phyloP scores from a whole-genome alignment of 257 asterid genomes.

The Nicotiana paniculata region DNA sequence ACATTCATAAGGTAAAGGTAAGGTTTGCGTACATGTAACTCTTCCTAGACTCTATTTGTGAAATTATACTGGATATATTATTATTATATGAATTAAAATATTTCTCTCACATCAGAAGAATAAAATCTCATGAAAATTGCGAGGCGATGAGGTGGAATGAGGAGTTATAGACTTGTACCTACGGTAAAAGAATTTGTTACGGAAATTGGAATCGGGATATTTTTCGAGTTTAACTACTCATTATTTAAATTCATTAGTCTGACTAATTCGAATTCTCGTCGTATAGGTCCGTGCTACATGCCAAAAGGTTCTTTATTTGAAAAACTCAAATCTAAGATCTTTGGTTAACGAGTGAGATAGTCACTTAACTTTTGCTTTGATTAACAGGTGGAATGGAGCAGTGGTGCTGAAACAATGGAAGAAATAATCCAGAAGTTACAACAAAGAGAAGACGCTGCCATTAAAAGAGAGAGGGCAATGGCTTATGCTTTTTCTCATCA shows the following conservation, averaged over 20 bases:
- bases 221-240: not conserved
- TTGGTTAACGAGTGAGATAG: too few relatives aligned
- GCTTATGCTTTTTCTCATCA: slow-evolving; percentile 81
- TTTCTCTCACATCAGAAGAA: too few relatives aligned
- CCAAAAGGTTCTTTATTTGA: not conserved
- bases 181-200: not conserved
- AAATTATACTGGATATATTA: too few relatives aligned
- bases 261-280: not conserved
- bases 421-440: slow-evolving; percentile 60
- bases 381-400: slow-evolving; percentile 65
- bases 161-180: not conserved
- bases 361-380: not conserved
- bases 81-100: too few relatives aligned
- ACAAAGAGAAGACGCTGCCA: slow-evolving; percentile 60
- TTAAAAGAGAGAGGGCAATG: slow-evolving; percentile 62
- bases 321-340: not conserved
- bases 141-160: not conserved
- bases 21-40: too few relatives aligned
- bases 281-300: not conserved
- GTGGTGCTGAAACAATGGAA: slow-evolving; percentile 77
- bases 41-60: too few relatives aligned
- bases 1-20: too few relatives aligned
- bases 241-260: not conserved
- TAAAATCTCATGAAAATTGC: not conserved
- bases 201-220: too few relatives aligned